A percentile compares a stretch with the other conserved stretches of the same genome.
These are phyloP conservation scores for Triglochin maritima DNA, from an alignment of 106 monocot genomes.

Conservation along the genomic window DNA sequence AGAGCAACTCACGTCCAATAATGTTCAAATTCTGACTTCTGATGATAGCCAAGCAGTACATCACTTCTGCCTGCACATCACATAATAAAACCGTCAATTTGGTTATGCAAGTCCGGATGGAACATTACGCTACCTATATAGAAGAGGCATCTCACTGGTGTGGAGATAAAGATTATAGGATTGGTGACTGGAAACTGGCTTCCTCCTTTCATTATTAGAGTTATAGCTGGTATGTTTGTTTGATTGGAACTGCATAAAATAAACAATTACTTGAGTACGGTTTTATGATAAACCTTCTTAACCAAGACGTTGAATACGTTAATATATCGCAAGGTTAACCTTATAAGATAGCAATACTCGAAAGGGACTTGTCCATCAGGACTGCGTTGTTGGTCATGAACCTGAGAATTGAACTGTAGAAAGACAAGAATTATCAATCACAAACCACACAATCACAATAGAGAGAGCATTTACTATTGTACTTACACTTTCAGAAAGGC, in stretches of 20 bases:
- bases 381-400: constrained; percentile 23
- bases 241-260: constrained; percentile 37
- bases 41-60: constrained; percentile 71
- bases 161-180: constrained; percentile 37
- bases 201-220: constrained; percentile 49
- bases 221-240: constrained; percentile 31
- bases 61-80: constrained; percentile 18
- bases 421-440: constrained; percentile 5
- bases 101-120: no score
- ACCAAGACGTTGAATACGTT: background rate
- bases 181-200: constrained; percentile 46
- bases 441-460: background rate
- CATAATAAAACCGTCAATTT: background rate
- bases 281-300: background rate
- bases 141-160: constrained; percentile 24
- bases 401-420: constrained; percentile 52
- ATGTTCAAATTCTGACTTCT: constrained; percentile 59
- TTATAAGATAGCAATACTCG: constrained; percentile 68
- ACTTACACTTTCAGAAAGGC: constrained; percentile 48
- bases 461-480: background rate
- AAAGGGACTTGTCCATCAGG: constrained; percentile 39
- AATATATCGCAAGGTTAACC: constrained; percentile 9
- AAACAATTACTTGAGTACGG: background rate
- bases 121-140: background rate
- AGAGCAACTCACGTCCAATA: constrained; percentile 62